Conservation (phyloP, 1,139 yeast species). For the Pichia sp. region DNA sequence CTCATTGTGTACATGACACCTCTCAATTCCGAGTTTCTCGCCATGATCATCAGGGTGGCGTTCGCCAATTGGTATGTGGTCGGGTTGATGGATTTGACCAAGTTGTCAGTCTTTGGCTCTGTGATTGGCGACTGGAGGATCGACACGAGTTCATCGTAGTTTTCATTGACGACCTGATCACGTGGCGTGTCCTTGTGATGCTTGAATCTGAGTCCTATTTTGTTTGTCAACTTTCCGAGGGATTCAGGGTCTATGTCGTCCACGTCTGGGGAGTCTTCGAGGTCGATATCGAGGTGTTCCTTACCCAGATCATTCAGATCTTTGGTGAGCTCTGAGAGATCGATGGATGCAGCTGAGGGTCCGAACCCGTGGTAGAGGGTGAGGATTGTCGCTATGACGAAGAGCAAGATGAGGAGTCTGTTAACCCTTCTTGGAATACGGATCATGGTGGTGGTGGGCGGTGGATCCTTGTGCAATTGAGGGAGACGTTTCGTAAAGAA, state of each 20-base stretch:
- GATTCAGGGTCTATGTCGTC: no score
- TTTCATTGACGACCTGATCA: slow-evolving; percentile 36
- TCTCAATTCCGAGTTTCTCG: slow-evolving; percentile 58
- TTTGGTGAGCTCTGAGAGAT: no score
- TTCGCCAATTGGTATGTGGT: slow-evolving; percentile 49
- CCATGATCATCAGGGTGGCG: slow-evolving; percentile 74
- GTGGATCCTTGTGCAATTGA: no score
- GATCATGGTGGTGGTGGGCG: background rate
- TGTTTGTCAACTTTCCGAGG: no score
- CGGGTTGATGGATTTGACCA: slow-evolving; percentile 16
- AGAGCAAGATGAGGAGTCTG: background rate
- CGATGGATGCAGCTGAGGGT: background rate
- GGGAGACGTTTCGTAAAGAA: background rate
- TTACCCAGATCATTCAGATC: no score
- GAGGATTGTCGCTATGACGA: background rate
- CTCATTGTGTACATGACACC: slow-evolving; percentile 51
- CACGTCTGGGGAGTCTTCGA: no score
- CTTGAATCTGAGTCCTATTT: slow-evolving; percentile 20
- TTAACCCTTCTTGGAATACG: background rate
- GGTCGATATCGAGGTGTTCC: no score
- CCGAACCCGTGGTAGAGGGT: background rate
- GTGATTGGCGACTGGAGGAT: slow-evolving; percentile 37
- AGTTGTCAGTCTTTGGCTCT: slow-evolving; percentile 49
- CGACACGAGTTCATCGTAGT: slow-evolving; percentile 36
- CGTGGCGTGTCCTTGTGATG: slow-evolving; percentile 16